These are phyloP conservation scores for Haematococcus lacustris DNA, from an alignment of 139 green algal species.

Conservation along the genomic window DNA sequence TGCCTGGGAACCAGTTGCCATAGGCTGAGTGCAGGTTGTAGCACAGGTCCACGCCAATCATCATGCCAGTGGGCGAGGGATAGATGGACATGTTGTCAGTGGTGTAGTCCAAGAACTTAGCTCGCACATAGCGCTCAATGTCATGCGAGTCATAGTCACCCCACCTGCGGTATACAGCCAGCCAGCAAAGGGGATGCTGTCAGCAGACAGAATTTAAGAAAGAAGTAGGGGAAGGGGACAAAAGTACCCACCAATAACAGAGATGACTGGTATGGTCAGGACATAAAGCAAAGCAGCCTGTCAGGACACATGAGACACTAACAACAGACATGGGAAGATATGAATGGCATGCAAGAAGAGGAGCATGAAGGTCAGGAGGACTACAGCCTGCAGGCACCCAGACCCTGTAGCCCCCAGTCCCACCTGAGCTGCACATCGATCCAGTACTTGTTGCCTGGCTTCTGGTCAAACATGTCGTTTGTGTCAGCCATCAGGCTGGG, in stretches of 20 bases:
- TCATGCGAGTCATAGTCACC: constrained; percentile 98
- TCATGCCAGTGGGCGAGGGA: constrained; percentile 89
- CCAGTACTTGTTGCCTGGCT: constrained; percentile 99
- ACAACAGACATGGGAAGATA: background rate
- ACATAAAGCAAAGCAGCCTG: background rate
- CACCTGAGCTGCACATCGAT: constrained; percentile 82
- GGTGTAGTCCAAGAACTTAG: constrained; percentile 99
- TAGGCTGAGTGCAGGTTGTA: constrained; percentile 98
- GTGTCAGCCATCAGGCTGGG: constrained; percentile 89
- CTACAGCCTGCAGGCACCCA: background rate
- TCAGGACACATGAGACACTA: background rate
- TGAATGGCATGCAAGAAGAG: constrained; percentile 6
- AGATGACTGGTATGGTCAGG: background rate
- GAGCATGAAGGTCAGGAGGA: constrained; percentile 1
- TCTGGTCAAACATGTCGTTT: constrained; percentile 93
- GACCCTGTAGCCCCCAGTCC: background rate
- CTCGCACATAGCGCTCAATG: constrained; percentile 92
- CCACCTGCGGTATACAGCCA: too few species aligned
- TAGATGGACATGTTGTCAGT: constrained; percentile 99
- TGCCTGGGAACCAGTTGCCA: constrained; percentile 98
- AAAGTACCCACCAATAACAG: too few species aligned
- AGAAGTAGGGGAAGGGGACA: too few species aligned
- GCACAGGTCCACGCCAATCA: constrained; percentile 96
- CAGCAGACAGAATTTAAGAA: too few species aligned
- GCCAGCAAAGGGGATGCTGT: too few species aligned